Base-by-base conservation (phyloP, 495 filamentous ascomycete species). In the Penicillium odoratum region DNA sequence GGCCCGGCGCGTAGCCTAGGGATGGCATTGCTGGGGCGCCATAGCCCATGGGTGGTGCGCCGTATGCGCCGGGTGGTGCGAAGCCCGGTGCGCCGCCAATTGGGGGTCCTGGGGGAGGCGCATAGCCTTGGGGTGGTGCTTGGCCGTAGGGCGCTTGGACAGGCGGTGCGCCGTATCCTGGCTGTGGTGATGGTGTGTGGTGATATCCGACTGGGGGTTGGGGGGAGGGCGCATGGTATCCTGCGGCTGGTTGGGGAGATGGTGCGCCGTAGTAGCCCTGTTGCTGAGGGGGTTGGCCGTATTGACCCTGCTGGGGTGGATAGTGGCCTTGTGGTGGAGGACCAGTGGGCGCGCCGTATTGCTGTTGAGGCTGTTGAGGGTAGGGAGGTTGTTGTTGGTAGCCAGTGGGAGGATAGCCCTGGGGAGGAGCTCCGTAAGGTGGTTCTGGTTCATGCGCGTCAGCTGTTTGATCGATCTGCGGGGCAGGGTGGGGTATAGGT, bases 1-100 rank as follows among this genome's bases (percentile, higher is more conserved):
- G 83, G 4, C 81, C 78, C 5, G 84, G 79, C 0, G 78, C 78
- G 53, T 90, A 91, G 36, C 88, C 88, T 0, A 74, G 67, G 0
- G 85, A 85, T 4, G 87, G 83, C 6, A 74, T 64, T 0, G 83
- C 80, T 2, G 85, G 83, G 18, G 62, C 63, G 5, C 66, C 75
- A 16, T 45, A 61, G 43, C 33, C 33, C 33, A 36, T 36, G 9
- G 51, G 56, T 65, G 70, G 18, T 48, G 73, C 73, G 42, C 78
- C 78, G 53, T 69, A 65, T 52, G 62, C 51, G 51, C 60, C 76
- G 30, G 74, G 75, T 15, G 63, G 38, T 42, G 51, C 10, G 49
- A 67, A 68, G 30, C 78, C 76, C n/a, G 65, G 48, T 40, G 44
- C 21, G 15, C 16, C 66, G n/a, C 72, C 75, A 53, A 74, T 72